A percentile compares a stretch with the other conserved stretches of the same genome.
These are phyloP conservation scores for Aspergillus felis DNA, from an alignment of 2,329 filamentous ascomycete species.

Conservation along the genomic window DNA sequence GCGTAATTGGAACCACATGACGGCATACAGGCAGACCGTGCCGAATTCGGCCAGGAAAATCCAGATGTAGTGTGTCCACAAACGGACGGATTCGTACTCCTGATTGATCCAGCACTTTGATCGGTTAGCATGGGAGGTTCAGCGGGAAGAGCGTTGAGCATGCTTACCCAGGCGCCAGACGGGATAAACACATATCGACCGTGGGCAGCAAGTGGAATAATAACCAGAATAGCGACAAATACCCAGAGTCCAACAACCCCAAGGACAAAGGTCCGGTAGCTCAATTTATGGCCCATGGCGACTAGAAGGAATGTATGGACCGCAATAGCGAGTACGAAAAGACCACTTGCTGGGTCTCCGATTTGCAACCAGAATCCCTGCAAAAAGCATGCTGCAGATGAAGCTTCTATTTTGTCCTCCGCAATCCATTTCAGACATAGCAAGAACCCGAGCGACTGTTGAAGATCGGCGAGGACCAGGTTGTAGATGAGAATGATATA, in stretches of 20 bases:
- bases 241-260: constrained; percentile 46
- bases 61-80: constrained; percentile 54
- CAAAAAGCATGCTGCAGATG: constrained; percentile 45
- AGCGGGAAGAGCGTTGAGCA: not conserved
- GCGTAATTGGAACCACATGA: constrained; percentile 49
- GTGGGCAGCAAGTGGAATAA: constrained; percentile 45
- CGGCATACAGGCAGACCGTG: constrained; percentile 46
- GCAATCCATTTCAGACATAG: constrained; percentile 48
- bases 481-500: constrained; percentile 54
- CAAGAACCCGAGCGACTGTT: constrained; percentile 49
- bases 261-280: constrained; percentile 42
- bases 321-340: constrained; percentile 53
- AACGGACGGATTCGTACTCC: constrained; percentile 42
- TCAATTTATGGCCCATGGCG: constrained; percentile 45
- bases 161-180: constrained; percentile 47
- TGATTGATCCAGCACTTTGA: constrained; percentile 35
- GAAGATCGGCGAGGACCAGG: constrained; percentile 51
- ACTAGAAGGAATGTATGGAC: constrained; percentile 52
- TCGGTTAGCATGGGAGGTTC: constrained; percentile 1
- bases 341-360: constrained; percentile 50
- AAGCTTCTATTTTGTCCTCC: constrained; percentile 42
- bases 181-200: constrained; percentile 44
- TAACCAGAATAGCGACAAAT: constrained; percentile 43
- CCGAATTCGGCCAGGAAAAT: constrained; percentile 53
- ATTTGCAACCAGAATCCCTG: constrained; percentile 52